phyloP scores from a whole-genome alignment of 805 yeast species.

The Saccharomycopsis oosterbeekiorum region DNA sequence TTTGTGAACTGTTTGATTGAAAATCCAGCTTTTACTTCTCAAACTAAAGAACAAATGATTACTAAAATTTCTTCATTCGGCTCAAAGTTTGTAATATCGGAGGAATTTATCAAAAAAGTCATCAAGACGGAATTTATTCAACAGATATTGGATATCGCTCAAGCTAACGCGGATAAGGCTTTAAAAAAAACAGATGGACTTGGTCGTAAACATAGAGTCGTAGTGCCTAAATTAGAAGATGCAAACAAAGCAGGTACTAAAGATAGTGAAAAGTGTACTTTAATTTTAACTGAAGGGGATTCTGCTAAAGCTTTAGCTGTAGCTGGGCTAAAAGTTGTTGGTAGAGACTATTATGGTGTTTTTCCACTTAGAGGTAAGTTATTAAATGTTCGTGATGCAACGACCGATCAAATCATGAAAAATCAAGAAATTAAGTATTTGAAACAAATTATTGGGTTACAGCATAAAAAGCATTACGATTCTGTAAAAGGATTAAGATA shows the following conservation, averaged over 20 bases:
- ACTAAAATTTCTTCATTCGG: slow-evolving; percentile 87
- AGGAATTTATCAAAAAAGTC: slow-evolving; percentile 61
- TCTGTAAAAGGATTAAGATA: slow-evolving; percentile 71
- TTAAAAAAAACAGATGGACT: slow-evolving; percentile 83
- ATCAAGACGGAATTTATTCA: slow-evolving; percentile 63
- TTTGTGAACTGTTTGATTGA: slow-evolving; percentile 89
- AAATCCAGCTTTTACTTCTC: slow-evolving; percentile 96
- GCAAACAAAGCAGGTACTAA: slow-evolving; percentile 94
- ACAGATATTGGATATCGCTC: slow-evolving; percentile 73
- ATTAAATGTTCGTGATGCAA: slow-evolving; percentile 91
- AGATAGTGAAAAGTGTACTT: slow-evolving; percentile 85
- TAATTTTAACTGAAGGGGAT: slow-evolving; percentile 93
- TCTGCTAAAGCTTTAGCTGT: slow-evolving; percentile 90
- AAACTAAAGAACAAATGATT: slow-evolving; percentile 91
- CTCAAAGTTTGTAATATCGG: slow-evolving; percentile 70
- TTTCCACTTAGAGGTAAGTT: slow-evolving; percentile 93
- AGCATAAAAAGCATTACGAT: slow-evolving; percentile 79
- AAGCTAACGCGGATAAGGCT: slow-evolving; percentile 79
- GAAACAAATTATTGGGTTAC: slow-evolving; percentile 90
- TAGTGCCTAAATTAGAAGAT: slow-evolving; percentile 84
- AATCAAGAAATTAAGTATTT: slow-evolving; percentile 92
- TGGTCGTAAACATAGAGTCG: slow-evolving; percentile 65
- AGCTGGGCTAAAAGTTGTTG: slow-evolving; percentile 89
- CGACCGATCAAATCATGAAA: slow-evolving; percentile 88
- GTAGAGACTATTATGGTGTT: slow-evolving; percentile 90